phyloP scores from a whole-genome alignment of 371 early-diverging fungal species.

The Zopfochytrium polystomum region DNA sequence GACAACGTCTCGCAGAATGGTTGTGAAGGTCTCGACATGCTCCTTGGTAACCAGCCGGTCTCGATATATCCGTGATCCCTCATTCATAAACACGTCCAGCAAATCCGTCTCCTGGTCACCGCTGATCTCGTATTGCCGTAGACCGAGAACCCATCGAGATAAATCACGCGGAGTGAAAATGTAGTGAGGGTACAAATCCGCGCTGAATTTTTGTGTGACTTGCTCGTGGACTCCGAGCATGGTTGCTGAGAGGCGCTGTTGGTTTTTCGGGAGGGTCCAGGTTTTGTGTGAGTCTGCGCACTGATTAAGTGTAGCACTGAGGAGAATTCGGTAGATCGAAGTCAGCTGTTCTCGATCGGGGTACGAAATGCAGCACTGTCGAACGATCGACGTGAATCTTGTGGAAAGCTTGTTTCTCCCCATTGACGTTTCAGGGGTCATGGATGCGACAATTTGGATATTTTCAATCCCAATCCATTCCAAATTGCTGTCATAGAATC shows the following conservation, averaged over 20 bases:
- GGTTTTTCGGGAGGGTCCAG: conserved; percentile 44
- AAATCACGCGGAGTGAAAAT: conserved; percentile 51
- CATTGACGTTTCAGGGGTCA: conserved; percentile 45
- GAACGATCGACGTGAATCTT: conserved; percentile 46
- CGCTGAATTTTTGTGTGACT: conserved; percentile 41
- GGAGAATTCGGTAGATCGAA: conserved; percentile 35
- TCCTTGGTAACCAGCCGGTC: conserved; percentile 44
- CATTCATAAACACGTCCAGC: conserved; percentile 42
- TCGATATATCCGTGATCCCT: conserved; percentile 41
- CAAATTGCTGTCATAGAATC: conserved; percentile 47
- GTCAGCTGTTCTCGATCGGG: conserved; percentile 44
- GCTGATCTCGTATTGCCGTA: conserved; percentile 33
- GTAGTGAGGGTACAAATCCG: conserved; percentile 45
- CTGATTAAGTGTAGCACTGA: conserved; percentile 29
- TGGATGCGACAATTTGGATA: conserved; percentile 53
- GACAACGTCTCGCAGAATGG: conserved; percentile 29
- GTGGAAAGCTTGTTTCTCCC: conserved; percentile 44
- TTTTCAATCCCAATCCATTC: conserved; percentile 56
- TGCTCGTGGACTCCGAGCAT: conserved; percentile 46
- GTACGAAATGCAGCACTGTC: conserved; percentile 40
- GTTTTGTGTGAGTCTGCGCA: conserved; percentile 27
- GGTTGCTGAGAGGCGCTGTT: conserved; percentile 37
- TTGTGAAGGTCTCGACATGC: conserved; percentile 31
- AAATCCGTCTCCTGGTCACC: conserved; percentile 38
- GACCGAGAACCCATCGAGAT: conserved; percentile 39